Evolutionary conservation across 2,329 filamentous ascomycete species (phyloP).

Genomic region (Diaporthe batatas): DNA sequence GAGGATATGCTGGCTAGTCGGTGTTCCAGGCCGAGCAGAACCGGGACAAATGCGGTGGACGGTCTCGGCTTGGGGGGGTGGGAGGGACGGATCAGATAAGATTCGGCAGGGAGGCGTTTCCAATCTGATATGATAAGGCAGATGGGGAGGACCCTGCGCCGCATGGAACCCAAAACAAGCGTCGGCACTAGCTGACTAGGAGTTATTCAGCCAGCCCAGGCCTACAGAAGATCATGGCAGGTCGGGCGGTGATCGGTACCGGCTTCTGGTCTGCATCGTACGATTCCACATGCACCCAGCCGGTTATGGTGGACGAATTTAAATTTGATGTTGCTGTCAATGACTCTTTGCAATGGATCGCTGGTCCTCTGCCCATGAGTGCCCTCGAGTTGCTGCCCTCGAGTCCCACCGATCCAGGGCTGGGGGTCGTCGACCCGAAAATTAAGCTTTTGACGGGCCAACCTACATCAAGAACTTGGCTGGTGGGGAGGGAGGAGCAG

Average conservation of each 20-base stretch:
- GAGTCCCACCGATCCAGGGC: background rate
- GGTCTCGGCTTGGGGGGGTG: no score
- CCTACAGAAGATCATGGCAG: background rate
- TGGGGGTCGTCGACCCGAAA: background rate
- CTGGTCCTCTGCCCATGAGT: background rate
- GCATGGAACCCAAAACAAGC: constrained; percentile 13
- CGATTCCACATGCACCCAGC: background rate
- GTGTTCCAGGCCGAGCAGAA: background rate
- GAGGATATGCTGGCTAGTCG: background rate
- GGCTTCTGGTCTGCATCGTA: constrained; percentile 6
- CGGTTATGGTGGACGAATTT: background rate
- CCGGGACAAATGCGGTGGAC: constrained; percentile 1
- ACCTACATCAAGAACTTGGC: background rate
- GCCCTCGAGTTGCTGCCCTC: no score
- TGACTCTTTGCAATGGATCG: constrained; percentile 11
- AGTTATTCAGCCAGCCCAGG: constrained; percentile 4
- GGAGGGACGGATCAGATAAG: constrained; percentile 34
- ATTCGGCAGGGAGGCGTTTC: constrained; percentile 19
- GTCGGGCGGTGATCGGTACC: background rate
- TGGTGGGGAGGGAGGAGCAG: constrained; percentile 7
- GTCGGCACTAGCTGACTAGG: background rate
- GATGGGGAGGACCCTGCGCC: constrained; percentile 16
- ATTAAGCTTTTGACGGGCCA: constrained; percentile 25
- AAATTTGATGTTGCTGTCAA: background rate
- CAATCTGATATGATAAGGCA: constrained; percentile 23